Percentiles rank a stretch among this genome's conserved stretches.
Conservation (phyloP, 345 rosid species). For the Ricinus communis region DNA sequence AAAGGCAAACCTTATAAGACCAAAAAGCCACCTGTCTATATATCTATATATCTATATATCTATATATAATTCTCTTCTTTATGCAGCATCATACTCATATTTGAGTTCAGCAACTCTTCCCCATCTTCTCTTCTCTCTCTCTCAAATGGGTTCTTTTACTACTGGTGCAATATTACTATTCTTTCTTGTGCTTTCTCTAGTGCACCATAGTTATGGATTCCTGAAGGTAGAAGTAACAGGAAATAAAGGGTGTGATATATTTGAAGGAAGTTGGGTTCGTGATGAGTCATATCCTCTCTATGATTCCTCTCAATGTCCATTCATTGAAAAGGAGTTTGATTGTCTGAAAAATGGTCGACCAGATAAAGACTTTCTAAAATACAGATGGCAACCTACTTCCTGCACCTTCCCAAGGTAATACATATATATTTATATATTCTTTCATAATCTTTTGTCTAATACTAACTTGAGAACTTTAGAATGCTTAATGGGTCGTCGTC, state of each 20-base stretch:
- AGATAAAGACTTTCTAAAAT: constrained; percentile 44
- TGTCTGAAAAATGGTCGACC: constrained; percentile 48
- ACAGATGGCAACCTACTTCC: constrained; percentile 49
- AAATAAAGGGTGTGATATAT: constrained; percentile 31
- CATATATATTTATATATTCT: not conserved
- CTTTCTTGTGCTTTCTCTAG: not conserved
- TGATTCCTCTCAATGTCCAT: constrained; percentile 38
- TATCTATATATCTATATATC: no score
- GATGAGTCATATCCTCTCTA: constrained; percentile 44
- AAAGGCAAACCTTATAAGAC: no score
- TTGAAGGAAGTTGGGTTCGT: constrained; percentile 42
- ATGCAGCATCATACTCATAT: no score
- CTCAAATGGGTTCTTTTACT: not conserved
- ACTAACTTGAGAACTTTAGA: not conserved
- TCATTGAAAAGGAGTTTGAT: constrained; percentile 43
- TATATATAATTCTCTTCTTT: no score
- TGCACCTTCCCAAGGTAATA: constrained; percentile 49
- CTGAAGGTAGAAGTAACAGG: not conserved
- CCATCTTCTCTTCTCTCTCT: not conserved
- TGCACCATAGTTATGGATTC: not conserved
- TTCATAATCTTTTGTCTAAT: not conserved
- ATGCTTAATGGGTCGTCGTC: not conserved
- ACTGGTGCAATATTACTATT: not conserved
- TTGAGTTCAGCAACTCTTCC: not conserved
- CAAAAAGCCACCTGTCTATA: no score